Percentiles rank a stretch among this genome's conserved stretches.
These are phyloP conservation scores for Tolypocladium cylindrosporum DNA, from an alignment of 2,329 filamentous ascomycete genomes.

Conservation along the genomic window DNA sequence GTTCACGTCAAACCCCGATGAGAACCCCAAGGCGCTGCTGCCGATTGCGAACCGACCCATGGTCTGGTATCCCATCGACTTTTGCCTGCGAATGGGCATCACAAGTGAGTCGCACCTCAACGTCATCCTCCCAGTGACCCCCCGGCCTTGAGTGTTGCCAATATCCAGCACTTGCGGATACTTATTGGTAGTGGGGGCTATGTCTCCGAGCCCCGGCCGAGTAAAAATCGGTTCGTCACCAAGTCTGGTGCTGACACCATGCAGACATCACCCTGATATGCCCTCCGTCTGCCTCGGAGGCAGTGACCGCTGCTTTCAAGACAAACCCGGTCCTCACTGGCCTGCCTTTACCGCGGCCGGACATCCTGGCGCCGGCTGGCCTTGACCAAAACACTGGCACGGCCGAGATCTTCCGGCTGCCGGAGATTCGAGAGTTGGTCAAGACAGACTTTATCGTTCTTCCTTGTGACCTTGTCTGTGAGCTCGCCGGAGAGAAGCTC, in stretches of 20 bases:
- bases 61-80: conserved; percentile 84
- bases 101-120: conserved; percentile 43
- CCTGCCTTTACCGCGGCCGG: conserved; percentile 62
- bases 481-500: conserved; percentile 72
- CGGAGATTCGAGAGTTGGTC: conserved; percentile 69
- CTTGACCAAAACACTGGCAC: conserved; percentile 81
- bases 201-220: too few species aligned
- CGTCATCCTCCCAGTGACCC: not conserved
- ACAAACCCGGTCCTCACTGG: conserved; percentile 70
- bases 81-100: conserved; percentile 72
- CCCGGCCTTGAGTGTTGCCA: not conserved
- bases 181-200: not conserved
- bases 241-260: conserved; percentile 10
- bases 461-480: conserved; percentile 88
- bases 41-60: conserved; percentile 79
- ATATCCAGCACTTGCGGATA: not conserved
- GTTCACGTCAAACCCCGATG: conserved; percentile 70
- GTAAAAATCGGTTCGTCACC: not conserved
- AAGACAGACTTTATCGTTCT: conserved; percentile 82
- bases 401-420: conserved; percentile 75
- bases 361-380: conserved; percentile 64
- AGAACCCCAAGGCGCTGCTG: conserved; percentile 72
- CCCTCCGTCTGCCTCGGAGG: conserved; percentile 53
- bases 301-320: conserved; percentile 60
- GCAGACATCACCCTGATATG: conserved; percentile 55